Evolutionary conservation across 169 alveolate species (phyloP).

Genomic region (Plasmodium adleri): DNA sequence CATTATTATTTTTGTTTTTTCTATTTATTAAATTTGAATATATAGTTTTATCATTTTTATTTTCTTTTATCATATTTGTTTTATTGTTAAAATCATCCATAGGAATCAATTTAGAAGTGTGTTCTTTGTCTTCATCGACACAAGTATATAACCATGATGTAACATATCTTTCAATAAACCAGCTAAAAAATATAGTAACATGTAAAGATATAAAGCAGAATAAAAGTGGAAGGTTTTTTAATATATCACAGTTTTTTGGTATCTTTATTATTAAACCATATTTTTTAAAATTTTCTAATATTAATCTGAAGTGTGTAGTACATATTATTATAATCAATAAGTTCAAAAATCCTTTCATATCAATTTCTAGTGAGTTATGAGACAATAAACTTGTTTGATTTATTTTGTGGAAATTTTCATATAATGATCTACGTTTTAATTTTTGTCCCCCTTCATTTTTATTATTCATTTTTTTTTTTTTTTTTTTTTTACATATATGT

Average conservation of each 20-base stretch:
- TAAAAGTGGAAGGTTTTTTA: constrained; percentile 65
- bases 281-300: constrained; percentile 89
- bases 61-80: neutral
- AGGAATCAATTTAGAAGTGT: constrained; percentile 18
- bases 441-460: constrained; percentile 16
- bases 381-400: constrained; percentile 85
- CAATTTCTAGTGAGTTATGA: constrained; percentile 81
- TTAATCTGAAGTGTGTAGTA: constrained; percentile 90
- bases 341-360: constrained; percentile 91
- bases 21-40: no score
- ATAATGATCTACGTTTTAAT: constrained; percentile 85
- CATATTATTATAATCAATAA: constrained; percentile 88
- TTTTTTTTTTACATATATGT: neutral
- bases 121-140: neutral
- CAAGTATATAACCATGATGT: constrained; percentile 61
- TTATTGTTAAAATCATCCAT: constrained; percentile 35
- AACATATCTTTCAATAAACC: constrained; percentile 87
- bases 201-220: constrained; percentile 77
- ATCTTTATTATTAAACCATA: constrained; percentile 87
- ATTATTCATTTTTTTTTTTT: constrained; percentile 24
- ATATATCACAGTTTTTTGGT: constrained; percentile 79
- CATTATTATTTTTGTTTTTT: neutral
- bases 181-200: constrained; percentile 82
- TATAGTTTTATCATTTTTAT: neutral
- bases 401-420: constrained; percentile 83